Base-by-base conservation (phyloP, 345 rosid genomes). In the Abelmoschus esculentus region DNA sequence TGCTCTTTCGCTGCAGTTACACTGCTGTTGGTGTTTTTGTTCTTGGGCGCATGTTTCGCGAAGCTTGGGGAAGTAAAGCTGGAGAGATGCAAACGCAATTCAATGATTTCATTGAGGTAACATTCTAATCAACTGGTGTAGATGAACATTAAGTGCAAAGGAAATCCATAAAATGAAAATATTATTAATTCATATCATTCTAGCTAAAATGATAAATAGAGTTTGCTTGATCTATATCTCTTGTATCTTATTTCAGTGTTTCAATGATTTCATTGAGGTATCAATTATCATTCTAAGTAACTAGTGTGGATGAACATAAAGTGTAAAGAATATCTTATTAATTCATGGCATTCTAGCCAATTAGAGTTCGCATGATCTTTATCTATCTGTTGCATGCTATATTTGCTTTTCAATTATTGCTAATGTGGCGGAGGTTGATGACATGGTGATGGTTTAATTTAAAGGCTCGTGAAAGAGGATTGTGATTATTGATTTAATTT, bases 21-120 rank as follows among this genome's bases (percentile, higher is more conserved):
- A 95, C 99, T 28, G 97, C 97, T 46, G 99, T 95, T 70, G 99
- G 97, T 72, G 96, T 91, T 73, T 95, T 89, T 85, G 97, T 95
- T 68, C 96, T 95, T 75, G 96, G 97, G 69, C 86, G 85, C 73
- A 85, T 84, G 83, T 87, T 91, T 79, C 86, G 58, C 42, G 96
- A 95, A 83, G 87, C 96, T 7, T 95, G 99, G 99, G 97, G 97
- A 52, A 73, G 80, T 72, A 75, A 85, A 70, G 93, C 96, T 60
- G 81, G 67, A 31, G 74, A 85, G 73, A 90, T 82, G 81, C 89
- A 95, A 75, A 76, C 84, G 18, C 90, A 86, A 69, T 89, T 95
- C 79, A 93, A 88, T 83, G 81, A 83, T 72, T 91, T 86, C 86
- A 92, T 93, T 69, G 98, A 91, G 96, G 97, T 93, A 83, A 53